A percentile compares a stretch with the other conserved stretches of the same genome.
Evolutionary conservation across 352 stramenopile genomes (phyloP).

Genomic region (Globisporangium spiculum): DNA sequence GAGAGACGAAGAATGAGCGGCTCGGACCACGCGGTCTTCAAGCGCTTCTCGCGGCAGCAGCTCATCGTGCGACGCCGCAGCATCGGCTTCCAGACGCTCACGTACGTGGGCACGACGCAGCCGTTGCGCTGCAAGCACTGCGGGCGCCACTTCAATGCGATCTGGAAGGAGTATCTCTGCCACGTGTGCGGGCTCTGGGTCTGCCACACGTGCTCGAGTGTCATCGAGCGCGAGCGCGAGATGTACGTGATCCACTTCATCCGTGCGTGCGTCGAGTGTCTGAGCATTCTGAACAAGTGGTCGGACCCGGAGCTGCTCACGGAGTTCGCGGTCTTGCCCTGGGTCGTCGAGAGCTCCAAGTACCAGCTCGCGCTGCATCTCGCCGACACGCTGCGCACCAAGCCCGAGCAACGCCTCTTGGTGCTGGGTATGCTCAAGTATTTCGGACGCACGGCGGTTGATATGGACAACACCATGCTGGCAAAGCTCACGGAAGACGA

Average conservation of each 20-base stretch:
- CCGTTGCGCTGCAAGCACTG: constrained; percentile 41
- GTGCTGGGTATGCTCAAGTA: constrained; percentile 34
- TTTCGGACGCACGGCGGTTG: constrained; percentile 25
- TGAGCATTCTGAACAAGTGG: constrained; percentile 49
- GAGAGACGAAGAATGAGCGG: background rate
- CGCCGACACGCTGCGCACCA: constrained; percentile 33
- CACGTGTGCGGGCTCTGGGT: constrained; percentile 50
- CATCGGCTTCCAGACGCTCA: constrained; percentile 46
- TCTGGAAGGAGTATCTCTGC: constrained; percentile 46
- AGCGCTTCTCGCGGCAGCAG: constrained; percentile 43
- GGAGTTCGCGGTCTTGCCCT: constrained; percentile 28
- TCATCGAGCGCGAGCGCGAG: constrained; percentile 50
- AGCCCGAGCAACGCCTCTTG: constrained; percentile 25
- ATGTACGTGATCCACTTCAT: constrained; percentile 41
- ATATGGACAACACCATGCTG: constrained; percentile 25
- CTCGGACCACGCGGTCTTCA: constrained; percentile 47
- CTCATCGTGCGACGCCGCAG: constrained; percentile 39
- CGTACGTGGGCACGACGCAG: constrained; percentile 19
- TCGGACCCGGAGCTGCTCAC: constrained; percentile 33
- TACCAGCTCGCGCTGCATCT: constrained; percentile 41
- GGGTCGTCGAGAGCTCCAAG: constrained; percentile 34
- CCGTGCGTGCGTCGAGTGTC: constrained; percentile 38
- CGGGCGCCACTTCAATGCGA: constrained; percentile 37
- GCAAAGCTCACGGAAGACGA: constrained; percentile 37
- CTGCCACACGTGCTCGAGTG: constrained; percentile 49